Evolutionary conservation across 208 protist genomes (phyloP).

Genomic region (Endotrypanum monterogeii): DNA sequence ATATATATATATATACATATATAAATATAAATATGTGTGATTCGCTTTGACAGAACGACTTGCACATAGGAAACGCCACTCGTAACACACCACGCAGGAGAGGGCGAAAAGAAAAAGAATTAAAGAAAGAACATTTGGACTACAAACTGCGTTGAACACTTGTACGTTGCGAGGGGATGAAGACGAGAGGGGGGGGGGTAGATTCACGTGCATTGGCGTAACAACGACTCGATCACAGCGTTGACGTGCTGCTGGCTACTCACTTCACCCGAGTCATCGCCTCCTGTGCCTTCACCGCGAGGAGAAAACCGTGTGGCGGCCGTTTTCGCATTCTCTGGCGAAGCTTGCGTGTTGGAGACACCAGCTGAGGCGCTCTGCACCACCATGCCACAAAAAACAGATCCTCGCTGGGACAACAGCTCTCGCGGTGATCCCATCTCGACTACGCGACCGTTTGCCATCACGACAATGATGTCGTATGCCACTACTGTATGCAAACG

Average conservation of each 20-base stretch:
- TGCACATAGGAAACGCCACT: not conserved
- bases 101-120: not conserved
- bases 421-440: conserved; percentile 29
- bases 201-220: conserved; percentile 22
- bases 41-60: not conserved
- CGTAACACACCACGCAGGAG: not conserved
- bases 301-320: not conserved
- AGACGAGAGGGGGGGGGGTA: not conserved
- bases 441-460: conserved; percentile 43
- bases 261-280: conserved; percentile 3
- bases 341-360: not conserved
- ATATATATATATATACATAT: not conserved
- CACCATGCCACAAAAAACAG: conserved; percentile 26
- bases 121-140: not conserved
- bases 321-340: not conserved
- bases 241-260: conserved; percentile 12
- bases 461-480: conserved; percentile 70
- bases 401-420: conserved; percentile 7
- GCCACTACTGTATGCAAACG: conserved; percentile 64
- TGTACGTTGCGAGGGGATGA: not conserved
- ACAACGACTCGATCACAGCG: conserved; percentile 16
- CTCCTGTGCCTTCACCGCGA: not conserved
- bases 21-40: not conserved
- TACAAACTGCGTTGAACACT: not conserved
- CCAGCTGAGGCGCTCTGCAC: conserved; percentile 20